Percentiles rank a stretch among this genome's conserved stretches.
Conservation (phyloP, 2,329 filamentous ascomycete species). For the Sporothrix globosa region DNA sequence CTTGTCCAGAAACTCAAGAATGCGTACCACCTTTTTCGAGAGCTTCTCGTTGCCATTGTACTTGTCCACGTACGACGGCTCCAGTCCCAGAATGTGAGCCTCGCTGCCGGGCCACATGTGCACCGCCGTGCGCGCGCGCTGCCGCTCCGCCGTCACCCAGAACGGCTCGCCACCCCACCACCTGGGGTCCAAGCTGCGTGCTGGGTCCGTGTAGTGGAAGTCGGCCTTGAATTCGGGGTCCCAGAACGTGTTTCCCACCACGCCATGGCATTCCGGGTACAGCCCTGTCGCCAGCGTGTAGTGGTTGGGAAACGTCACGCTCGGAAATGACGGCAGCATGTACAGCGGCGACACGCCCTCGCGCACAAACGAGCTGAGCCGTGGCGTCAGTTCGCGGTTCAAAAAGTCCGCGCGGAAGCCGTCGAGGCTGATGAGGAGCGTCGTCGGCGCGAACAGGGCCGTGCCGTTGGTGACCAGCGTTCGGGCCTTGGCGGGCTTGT, state of each 20-base stretch:
- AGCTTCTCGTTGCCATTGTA: conserved; percentile 80
- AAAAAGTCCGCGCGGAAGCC: conserved; percentile 96
- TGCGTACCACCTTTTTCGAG: conserved; percentile 72
- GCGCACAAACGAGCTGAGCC: conserved; percentile 74
- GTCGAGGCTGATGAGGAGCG: conserved; percentile 90
- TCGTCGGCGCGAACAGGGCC: conserved; percentile 85
- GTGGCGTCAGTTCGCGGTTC: conserved; percentile 78
- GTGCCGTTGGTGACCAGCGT: conserved; percentile 74
- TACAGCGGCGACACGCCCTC: conserved; percentile 87
- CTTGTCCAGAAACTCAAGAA: conserved; percentile 82
- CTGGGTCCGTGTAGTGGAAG: conserved; percentile 84
- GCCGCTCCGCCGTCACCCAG: conserved; percentile 88
- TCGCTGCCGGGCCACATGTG: conserved; percentile 99
- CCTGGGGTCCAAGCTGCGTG: conserved; percentile 75
- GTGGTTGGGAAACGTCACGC: conserved; percentile 95
- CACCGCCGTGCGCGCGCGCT: conserved; percentile 76
- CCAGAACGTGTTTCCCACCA: conserved; percentile 95
- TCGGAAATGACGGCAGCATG: conserved; percentile 94
- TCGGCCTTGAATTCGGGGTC: conserved; percentile 75
- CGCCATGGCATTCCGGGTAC: conserved; percentile 88
- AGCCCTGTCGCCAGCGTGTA: conserved; percentile 91
- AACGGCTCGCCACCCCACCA: conserved; percentile 97
- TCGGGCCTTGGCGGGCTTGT: conserved; percentile 30
- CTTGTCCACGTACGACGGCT: conserved; percentile 80
- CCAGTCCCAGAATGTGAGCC: conserved; percentile 73